These are phyloP conservation scores for Madurella fahalii DNA, from an alignment of 2,329 filamentous ascomycete genomes.

Conservation along the genomic window DNA sequence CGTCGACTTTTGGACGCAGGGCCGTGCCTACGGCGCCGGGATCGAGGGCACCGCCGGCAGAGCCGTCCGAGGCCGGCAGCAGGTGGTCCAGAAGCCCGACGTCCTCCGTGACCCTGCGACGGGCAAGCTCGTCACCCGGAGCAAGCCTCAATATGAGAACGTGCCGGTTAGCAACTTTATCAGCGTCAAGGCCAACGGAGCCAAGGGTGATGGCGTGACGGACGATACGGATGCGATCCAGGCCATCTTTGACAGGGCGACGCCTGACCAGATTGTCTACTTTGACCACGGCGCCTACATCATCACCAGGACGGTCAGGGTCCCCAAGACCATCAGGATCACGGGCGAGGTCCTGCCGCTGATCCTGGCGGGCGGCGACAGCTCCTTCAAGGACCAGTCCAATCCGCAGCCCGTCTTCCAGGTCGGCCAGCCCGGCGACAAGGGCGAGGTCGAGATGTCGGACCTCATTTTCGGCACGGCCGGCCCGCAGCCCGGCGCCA, in stretches of 20 bases:
- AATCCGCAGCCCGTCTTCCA: constrained; percentile 84
- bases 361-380: constrained; percentile 73
- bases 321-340: constrained; percentile 79
- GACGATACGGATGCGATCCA: constrained; percentile 88
- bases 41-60: constrained; percentile 41
- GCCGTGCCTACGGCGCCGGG: constrained; percentile 62
- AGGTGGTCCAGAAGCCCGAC: constrained; percentile 58
- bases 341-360: constrained; percentile 89
- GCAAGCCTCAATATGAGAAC: constrained; percentile 82
- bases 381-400: constrained; percentile 65
- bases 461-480: constrained; percentile 83
- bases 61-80: constrained; percentile 57
- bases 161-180: constrained; percentile 67
- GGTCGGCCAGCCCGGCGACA: constrained; percentile 72
- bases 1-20: constrained; percentile 73
- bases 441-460: constrained; percentile 78
- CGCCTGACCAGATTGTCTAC: constrained; percentile 63
- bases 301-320: constrained; percentile 63
- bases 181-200: constrained; percentile 77
- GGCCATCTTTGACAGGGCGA: constrained; percentile 65
- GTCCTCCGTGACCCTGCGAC: constrained; percentile 55
- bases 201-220: constrained; percentile 79
- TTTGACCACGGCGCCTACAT: constrained; percentile 73
- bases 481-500: constrained; percentile 79
- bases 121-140: constrained; percentile 74